Evolutionary conservation across 352 stramenopile species (phyloP), one percentile per base, ranked within the genome.

Genomic region (Pythium pyrilobum): DNA sequence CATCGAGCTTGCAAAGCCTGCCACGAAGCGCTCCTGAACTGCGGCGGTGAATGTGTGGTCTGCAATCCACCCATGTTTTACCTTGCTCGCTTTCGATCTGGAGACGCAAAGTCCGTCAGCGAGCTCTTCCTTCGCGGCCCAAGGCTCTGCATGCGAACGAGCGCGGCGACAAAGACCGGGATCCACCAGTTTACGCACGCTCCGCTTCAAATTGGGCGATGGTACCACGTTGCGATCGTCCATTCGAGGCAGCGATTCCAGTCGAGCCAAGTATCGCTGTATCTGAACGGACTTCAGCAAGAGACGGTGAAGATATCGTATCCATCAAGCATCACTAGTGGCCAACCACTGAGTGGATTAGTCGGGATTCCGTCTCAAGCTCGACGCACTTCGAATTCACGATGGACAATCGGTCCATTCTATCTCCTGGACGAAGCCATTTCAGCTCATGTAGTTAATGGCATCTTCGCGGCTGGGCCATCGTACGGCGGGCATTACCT

Each of bases 1-100:
- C 80, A 90, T 52, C 51, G 66, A 27, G 75, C 69, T 9, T 90
- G 80, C 12, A 69, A 70, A 24, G 66, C 61, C 5, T 90, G 80
- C 25, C 59, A 74, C 21, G 77, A 90, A 28, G 73, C 74, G 11
- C 59, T 90, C 18, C 21, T 73, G 0, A 79, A 70, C 41, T 69
- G 49, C 46, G 75, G 77, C 6, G 80, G 77, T 2, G 80, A 87
- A 40, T 90, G 80, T 34, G 68, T 81, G 8, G 69, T 87, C 37
- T 90, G 80, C 54, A 90, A 90, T 36, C 70, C 77, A 9, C 80
- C 80, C 3, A 85, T 74, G 45, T 85, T 90, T 47, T 88, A 84
- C 49, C 45, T 90, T 12, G 88, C 81, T 33, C 69, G 80, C 20
- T 80, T 87, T 64, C 77, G 80, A 1, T 90, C 80, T 8, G 60